Evolutionary conservation across 352 stramenopile species (phyloP).

Genomic region (Halophytophthora polymorphica): DNA sequence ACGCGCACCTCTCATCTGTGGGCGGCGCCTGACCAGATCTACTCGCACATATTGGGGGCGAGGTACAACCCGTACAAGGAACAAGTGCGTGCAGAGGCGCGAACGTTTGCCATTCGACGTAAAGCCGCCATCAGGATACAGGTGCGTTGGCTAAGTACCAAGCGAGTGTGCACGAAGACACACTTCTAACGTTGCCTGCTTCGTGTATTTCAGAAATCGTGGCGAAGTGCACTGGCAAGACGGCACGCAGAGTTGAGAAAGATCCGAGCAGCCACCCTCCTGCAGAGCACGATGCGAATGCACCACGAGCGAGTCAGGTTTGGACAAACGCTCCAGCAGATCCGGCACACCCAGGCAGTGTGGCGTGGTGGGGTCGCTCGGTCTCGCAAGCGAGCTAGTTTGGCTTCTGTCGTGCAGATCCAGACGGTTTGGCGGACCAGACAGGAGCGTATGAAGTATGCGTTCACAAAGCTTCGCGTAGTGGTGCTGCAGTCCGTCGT

Average conservation of each 20-base stretch:
- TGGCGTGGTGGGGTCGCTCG: constrained; percentile 26
- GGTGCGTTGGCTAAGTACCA: constrained; percentile 15
- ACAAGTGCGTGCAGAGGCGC: constrained; percentile 41
- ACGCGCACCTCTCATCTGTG: constrained; percentile 43
- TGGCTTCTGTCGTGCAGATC: constrained; percentile 26
- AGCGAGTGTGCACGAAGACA: not conserved
- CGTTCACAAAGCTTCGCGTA: constrained; percentile 24
- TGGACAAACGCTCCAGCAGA: constrained; percentile 9
- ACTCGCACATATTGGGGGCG: constrained; percentile 37
- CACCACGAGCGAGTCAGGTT: constrained; percentile 20
- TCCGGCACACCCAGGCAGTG: constrained; percentile 24
- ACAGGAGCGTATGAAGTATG: constrained; percentile 26
- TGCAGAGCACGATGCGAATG: constrained; percentile 30
- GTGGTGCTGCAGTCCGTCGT: constrained; percentile 30
- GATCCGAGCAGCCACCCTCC: constrained; percentile 18
- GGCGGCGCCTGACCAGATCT: constrained; percentile 39
- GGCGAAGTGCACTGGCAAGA: constrained; percentile 14
- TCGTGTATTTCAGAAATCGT: constrained; percentile 19
- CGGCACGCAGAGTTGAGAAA: constrained; percentile 13
- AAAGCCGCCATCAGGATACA: constrained; percentile 54
- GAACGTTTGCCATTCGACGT: constrained; percentile 37
- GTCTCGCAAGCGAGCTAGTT: constrained; percentile 4
- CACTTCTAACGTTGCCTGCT: not conserved
- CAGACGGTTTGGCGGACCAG: constrained; percentile 28
- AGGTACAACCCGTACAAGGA: constrained; percentile 53